Evolutionary conservation across 2,329 filamentous ascomycete genomes (phyloP).

Genomic region (Tolypocladium album): DNA sequence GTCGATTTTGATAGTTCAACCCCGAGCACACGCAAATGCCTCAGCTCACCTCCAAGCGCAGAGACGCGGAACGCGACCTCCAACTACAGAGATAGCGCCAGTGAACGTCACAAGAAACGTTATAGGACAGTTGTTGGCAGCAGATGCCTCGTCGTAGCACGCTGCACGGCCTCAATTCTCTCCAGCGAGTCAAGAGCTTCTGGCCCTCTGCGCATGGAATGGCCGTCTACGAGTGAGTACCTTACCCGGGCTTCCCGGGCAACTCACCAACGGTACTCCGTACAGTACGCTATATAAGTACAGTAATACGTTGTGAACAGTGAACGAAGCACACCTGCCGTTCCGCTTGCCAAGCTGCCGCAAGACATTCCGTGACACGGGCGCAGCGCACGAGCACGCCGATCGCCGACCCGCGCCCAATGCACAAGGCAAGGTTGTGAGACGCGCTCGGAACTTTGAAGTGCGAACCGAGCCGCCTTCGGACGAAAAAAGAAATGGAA

Average conservation of each 20-base stretch:
- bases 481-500: neutral
- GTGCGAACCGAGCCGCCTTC: neutral
- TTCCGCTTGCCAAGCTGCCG: neutral
- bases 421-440: neutral
- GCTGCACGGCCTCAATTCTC: neutral
- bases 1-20: no score
- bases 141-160: neutral
- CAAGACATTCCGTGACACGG: neutral
- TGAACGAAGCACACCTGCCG: neutral
- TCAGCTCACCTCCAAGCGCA: no score
- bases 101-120: no score
- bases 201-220: neutral
- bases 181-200: neutral
- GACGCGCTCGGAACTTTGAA: neutral
- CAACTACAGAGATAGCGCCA: no score
- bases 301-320: neutral
- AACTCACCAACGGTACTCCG: neutral
- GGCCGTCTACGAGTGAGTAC: no score
- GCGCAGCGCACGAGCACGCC: neutral
- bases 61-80: no score
- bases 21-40: no score
- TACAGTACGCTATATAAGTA: no score
- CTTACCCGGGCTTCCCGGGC: no score
- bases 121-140: no score
- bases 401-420: neutral